A percentile compares a stretch with the other conserved stretches of the same genome.
These are phyloP conservation scores for Tolypocladium sp. DNA, from an alignment of 2,329 filamentous ascomycete species.

Conservation along the genomic window DNA sequence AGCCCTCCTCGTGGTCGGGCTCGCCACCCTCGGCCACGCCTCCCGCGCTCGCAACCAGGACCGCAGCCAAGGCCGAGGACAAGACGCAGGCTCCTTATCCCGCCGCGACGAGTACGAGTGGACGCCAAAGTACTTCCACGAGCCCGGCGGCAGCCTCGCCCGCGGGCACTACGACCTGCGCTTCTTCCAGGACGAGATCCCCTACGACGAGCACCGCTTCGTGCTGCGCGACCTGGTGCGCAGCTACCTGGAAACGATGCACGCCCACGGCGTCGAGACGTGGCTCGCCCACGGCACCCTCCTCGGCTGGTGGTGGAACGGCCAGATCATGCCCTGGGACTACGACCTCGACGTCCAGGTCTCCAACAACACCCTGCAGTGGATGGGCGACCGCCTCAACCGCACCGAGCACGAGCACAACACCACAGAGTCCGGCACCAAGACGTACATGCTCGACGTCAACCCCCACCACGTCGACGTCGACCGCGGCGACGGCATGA, in stretches of 20 bases:
- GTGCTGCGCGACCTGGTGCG: conserved; percentile 62
- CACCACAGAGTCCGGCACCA: conserved; percentile 28
- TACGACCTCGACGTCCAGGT: conserved; percentile 80
- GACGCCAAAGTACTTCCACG: conserved; percentile 53
- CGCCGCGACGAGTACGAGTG: conserved; percentile 6
- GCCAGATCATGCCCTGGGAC: conserved; percentile 71
- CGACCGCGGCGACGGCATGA: conserved; percentile 56
- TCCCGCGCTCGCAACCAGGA: not conserved
- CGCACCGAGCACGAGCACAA: conserved; percentile 54
- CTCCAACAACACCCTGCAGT: conserved; percentile 53
- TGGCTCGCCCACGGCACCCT: conserved; percentile 83
- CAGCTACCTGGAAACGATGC: conserved; percentile 62
- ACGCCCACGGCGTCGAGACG: conserved; percentile 59
- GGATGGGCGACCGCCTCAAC: conserved; percentile 59
- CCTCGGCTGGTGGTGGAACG: conserved; percentile 86
- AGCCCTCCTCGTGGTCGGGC: not conserved
- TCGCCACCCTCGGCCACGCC: not conserved
- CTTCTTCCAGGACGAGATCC: conserved; percentile 55
- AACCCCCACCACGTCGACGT: conserved; percentile 61
- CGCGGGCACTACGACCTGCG: conserved; percentile 67
- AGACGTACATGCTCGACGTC: conserved; percentile 63
- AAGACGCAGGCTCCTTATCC: not conserved
- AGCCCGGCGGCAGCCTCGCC: conserved; percentile 49
- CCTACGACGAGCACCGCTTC: conserved; percentile 56
- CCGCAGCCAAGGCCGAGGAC: too few species aligned